phyloP scores from a whole-genome alignment of 2,329 filamentous ascomycete genomes.

The Cladosporium austrohemisphaericum region DNA sequence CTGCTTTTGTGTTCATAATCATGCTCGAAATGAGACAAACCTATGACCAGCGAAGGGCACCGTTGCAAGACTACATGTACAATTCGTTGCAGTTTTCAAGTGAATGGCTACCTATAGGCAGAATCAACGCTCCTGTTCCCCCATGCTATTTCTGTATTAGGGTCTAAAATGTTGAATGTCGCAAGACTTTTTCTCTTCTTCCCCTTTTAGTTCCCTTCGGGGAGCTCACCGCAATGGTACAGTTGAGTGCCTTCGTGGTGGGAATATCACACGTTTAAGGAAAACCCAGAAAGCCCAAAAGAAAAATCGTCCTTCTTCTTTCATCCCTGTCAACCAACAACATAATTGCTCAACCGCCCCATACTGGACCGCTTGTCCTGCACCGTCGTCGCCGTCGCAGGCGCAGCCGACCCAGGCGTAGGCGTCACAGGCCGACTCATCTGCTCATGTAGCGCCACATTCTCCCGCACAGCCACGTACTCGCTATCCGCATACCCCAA shows the following conservation, averaged over 20 bases:
- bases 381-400: neutral
- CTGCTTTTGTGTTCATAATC: too few relatives aligned
- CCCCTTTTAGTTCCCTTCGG: too few relatives aligned
- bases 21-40: too few relatives aligned
- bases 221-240: too few relatives aligned
- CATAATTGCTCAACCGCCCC: conserved; percentile 28
- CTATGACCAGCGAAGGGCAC: neutral
- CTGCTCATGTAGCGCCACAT: conserved; percentile 68
- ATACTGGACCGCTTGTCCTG: conserved; percentile 22
- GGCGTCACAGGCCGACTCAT: conserved; percentile 31
- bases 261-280: too few relatives aligned
- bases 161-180: neutral
- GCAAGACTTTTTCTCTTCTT: too few relatives aligned
- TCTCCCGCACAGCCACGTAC: conserved; percentile 85
- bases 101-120: neutral
- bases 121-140: neutral
- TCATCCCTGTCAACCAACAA: conserved; percentile 27
- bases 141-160: too few relatives aligned
- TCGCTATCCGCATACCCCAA: conserved; percentile 92
- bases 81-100: neutral
- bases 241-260: too few relatives aligned
- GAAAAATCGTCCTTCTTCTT: too few relatives aligned
- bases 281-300: too few relatives aligned
- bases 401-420: neutral
- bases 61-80: neutral